Base-by-base conservation (phyloP, 306 rosid species). In the Malus sieversii region DNA sequence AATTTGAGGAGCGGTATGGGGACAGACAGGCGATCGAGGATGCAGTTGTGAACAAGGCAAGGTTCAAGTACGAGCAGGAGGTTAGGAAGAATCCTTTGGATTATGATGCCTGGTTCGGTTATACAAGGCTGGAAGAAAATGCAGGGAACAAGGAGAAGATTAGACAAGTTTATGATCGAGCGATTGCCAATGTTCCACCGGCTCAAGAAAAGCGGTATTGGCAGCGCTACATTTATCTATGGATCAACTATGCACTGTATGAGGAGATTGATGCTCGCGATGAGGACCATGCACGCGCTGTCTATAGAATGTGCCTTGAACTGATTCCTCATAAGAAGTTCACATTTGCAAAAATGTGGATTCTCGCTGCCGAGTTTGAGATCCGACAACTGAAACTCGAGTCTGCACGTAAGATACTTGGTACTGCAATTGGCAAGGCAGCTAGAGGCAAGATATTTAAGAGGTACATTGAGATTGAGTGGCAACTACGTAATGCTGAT, bases 401-500 rank as follows among this genome's bases (percentile, higher is more conserved):
- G 69, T 90, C 77, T 84, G 91, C 95, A 27, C 87, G 95, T 3
- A 87, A 76, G 68, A 87, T 93, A 46, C 72, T 89, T 30, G 98
- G 96, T 61, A 93, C 85, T 82, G 95, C 96, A 27, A 87, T 93
- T 57, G 98, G 96, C 66, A 84, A 75, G 68, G 95, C 96, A 74
- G 96, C 98, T 27, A 90, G 89, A 84, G 95, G 86, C 75, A 93
- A 90, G 98, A 90, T 93, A 79, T 93, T 93, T 73, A 89, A 93
- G 78, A 90, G 87, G 80, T 93, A 93, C 81, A 90, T 93, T 25
- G 98, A 93, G 89, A 90, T 90, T 76, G 98, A 93, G 71, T 81
- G 89, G 74, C 95, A 93, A 35, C 90, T 90, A 66, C 87, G 91
- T 25, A 93, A 90, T 58, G 82, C 89, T 51, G 93, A 90, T 59